Base-by-base conservation (phyloP, 2,329 filamentous ascomycete species). In the Epichloe gansuensis region DNA sequence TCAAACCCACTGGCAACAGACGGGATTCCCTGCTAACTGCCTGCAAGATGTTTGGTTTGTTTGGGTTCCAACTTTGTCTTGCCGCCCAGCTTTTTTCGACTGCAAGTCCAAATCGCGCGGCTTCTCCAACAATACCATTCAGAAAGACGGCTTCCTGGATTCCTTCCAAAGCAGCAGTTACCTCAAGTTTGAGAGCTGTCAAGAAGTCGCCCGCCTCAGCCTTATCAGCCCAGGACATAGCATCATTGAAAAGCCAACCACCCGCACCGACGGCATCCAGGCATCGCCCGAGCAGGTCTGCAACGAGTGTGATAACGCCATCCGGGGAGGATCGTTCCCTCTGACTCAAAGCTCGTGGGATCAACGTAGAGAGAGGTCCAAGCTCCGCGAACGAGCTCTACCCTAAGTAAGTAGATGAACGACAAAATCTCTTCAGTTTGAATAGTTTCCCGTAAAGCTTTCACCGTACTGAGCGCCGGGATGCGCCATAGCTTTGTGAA, bases 331-430 rank as follows among this genome's bases (percentile, higher is more conserved):
- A 25, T 70, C 68, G 54, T 66, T 66, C 46, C 63, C 52, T 69
- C 68, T 1, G 62, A 57, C 47, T 78, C 74, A 34, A 74, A 69
- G 50, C 72, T 67, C 15, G 76, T 75, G 11, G 71, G 67, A 59
- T 86, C 84, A 39, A 86, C 69, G 65, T 90, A 89, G 23, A 80
- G 75, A 17, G 81, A 79, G 0, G 85, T 88, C 87, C 87, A 91
- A 35, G 83, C 83, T 53, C 86, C 86, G 57, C 82, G 80, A 50
- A 83, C 80, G 46, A 91, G 75, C 68, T 91, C 85, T 57, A 85
- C 75, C 52, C 86, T 81, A 34, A 91, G 74, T 5, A 90, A 73
- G 58, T 85, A 79, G 59, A 91, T 83, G 51, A 91, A 75, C 38
- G 82, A 82, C 11, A 88, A 72, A 25, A 86, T 80, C 59, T 91